A percentile compares a stretch with the other conserved stretches of the same genome.
phyloP scores from a whole-genome alignment of 345 rosid genomes.

The Ceriops tagal region DNA sequence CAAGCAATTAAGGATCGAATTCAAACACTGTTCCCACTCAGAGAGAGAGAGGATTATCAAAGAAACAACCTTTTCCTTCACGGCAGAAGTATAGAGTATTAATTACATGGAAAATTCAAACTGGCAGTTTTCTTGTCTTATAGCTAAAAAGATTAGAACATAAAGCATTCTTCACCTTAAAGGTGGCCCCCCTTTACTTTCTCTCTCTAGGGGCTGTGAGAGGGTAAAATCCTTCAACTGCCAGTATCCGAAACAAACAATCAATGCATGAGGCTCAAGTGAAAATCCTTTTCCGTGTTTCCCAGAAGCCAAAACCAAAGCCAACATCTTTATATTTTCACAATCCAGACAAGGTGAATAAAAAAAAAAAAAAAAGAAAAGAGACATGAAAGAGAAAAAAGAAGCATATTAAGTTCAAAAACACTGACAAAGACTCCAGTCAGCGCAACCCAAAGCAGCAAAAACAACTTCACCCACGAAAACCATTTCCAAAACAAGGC shows the following conservation, averaged over 20 bases:
- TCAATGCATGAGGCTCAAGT: not conserved
- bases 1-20: no score
- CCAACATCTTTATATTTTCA: not conserved
- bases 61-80: no score
- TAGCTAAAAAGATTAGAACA: no score
- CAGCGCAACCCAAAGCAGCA: not conserved
- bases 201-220: no score
- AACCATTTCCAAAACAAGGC: not conserved
- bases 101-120: no score
- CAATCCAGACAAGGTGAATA: not conserved
- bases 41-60: no score
- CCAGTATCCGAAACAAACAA: not conserved
- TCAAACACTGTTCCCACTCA: no score
- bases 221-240: no score
- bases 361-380: not conserved
- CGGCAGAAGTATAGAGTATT: no score
- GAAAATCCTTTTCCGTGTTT: not conserved
- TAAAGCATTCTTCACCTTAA: no score
- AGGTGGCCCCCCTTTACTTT: no score
- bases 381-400: not conserved
- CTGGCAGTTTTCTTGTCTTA: no score
- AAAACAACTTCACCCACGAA: not conserved
- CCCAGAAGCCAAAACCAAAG: constrained; percentile 11
- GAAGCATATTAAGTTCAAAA: constrained; percentile 8
- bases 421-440: not conserved